Base-by-base conservation (phyloP, 306 rosid species). In the Elaeagnus macrophylla region DNA sequence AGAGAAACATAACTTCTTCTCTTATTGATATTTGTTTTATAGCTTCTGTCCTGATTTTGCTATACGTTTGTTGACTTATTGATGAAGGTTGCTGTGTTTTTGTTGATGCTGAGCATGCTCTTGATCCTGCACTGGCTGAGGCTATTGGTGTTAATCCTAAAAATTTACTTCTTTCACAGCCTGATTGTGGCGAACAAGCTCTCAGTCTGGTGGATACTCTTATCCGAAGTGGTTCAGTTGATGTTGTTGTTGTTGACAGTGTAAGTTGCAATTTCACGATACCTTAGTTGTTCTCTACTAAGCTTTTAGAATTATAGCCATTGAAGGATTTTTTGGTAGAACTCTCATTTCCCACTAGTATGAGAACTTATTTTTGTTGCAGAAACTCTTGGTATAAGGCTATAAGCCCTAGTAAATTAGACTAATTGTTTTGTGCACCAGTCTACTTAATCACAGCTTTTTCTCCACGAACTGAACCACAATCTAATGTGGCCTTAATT, bases 51-150 rank as follows among this genome's bases (percentile, higher is more conserved):
- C 11, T 59, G 48, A 40, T 72, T 50, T 48, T 37, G 39, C 51
- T 48, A 54, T 48, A 51, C 61, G 35, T 63, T 65, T 57, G 17
- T 32, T 70, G 57, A 62, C 41, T 39, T 48, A 43, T 60, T 14
- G 54, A 50, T 62, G 61, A 48, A 86, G 95, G 91, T 47, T 83
- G 73, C 59, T 86, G 97, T 68, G 91, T 67, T 60, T 90, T 86
- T 61, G 78, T 90, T 61, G 97, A 86, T 67, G 97, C 97, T 15
- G 97, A 86, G 63, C 97, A 86, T 66, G 95, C 97, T 65, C 90
- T 90, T 60, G 94, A 90, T 74, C 90, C 81, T 70, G 46, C 81
- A 15, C 73, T 90, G 53, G 94, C 94, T 14, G 81, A 76, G 69
- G 72, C 86, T 60, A 86, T 86, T 70, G 95, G 97, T 53, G 94